Evolutionary conservation across 192 early-diverging fungal species (phyloP).

Genomic region (Mortierella alpina): DNA sequence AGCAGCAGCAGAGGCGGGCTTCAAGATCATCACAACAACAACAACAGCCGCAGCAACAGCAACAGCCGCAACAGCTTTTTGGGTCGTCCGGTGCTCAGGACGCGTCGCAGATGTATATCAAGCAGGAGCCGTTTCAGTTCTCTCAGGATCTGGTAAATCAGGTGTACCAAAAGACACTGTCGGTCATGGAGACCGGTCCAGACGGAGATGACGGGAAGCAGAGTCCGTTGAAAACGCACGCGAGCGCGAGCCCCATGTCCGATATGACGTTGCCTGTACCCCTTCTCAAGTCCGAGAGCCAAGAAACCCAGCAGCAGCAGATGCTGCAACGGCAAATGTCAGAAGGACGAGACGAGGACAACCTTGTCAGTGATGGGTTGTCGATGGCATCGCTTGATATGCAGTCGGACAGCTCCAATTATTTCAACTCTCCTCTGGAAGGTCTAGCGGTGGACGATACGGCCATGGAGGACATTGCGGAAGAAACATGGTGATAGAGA

Average conservation of each 20-base stretch:
- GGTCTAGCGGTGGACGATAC: slow-evolving; percentile 39
- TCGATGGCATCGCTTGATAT: slow-evolving; percentile 22
- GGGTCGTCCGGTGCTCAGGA: slow-evolving; percentile 7
- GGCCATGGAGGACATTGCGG: slow-evolving; percentile 45
- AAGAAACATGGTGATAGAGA: slow-evolving; percentile 35
- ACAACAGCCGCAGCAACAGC: slow-evolving; percentile 18
- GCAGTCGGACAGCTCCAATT: slow-evolving; percentile 18
- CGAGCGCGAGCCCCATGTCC: slow-evolving; percentile 32
- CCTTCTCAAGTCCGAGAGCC: slow-evolving; percentile 17
- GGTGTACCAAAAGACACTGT: slow-evolving; percentile 49
- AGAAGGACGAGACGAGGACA: slow-evolving; percentile 12
- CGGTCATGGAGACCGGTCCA: slow-evolving; percentile 31
- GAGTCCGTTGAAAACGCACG: slow-evolving; percentile 4
- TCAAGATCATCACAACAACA: slow-evolving; percentile 1
- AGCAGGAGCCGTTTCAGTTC: slow-evolving; percentile 50
- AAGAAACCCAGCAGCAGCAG: slow-evolving; percentile 22
- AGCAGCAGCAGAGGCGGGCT: background rate
- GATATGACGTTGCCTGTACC: slow-evolving; percentile 43
- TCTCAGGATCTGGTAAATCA: slow-evolving; percentile 49
- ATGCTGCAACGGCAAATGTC: slow-evolving; percentile 26
- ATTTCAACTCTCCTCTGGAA: slow-evolving; percentile 49
- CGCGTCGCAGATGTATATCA: slow-evolving; percentile 23
- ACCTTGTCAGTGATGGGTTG: slow-evolving; percentile 4
- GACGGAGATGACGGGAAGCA: slow-evolving; percentile 7
- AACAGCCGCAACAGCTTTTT: slow-evolving; percentile 30